Evolutionary conservation across 2,329 filamentous ascomycete species (phyloP), one percentile per base, ranked within the genome.

Genomic region (Talaromyces sp.): DNA sequence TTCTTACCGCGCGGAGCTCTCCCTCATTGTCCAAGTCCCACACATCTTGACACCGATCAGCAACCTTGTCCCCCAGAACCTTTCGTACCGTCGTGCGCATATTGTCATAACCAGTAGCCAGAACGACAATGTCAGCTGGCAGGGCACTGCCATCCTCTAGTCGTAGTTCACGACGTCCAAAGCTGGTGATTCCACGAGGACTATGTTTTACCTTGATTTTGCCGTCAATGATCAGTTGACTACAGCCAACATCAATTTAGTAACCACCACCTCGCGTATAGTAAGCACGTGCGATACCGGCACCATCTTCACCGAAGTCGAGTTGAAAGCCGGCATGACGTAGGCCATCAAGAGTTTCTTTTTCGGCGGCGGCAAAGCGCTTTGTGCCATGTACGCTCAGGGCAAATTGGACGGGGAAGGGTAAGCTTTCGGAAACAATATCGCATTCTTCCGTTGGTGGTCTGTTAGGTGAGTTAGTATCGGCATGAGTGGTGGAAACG

Each of bases 71-170:
- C 0, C 86, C 87, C 49, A 90, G 78, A 17, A 87, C 81, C 29
- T 77, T 75, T n/a, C 82, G 72, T 1, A 86, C 82, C 17, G 82
- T 82, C 0, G 82, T 85, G 10, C 78, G 76, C 86, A 90, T 90
- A 64, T 87, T 88, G 55, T 86, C 80, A 60, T 87, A 89, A 3
- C 80, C 84, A 0, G 84, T 87, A 0, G 84, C 84, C 37, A 86
- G 76, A 0, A 89, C 78, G 8, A 89, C 80, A 56, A 87, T 78
- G 56, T 88, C 86, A 0, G 85, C 84, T 16, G 82, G 77, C 0
- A 88, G 65, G 58, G 79, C 77, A 0, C 72, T 70, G 0, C 84
- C 85, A 54, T 88, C 85, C 0, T 75, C 75, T 3, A 86, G 76
- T 1, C 72, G 66, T 0, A 81, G 56, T 1, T 76, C 78, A 0